Percentiles rank a stretch among this genome's conserved stretches.
phyloP scores from a whole-genome alignment of 495 filamentous ascomycete species.

The Peziza echinospora region DNA sequence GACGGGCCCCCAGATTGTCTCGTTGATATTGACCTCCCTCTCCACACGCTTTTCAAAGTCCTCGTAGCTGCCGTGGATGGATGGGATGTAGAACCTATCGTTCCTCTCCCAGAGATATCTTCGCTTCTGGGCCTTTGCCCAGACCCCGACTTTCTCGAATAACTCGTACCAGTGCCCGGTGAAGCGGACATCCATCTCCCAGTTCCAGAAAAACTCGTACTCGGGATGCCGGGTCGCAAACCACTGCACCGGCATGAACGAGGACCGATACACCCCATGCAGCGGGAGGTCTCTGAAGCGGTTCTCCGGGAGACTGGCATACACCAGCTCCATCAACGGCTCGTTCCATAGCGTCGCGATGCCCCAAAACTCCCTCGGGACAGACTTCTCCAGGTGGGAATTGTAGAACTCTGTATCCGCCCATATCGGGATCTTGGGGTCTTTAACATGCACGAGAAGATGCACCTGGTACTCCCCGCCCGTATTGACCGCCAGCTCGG shows the following conservation, averaged over 20 bases:
- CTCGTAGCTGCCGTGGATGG: slow-evolving; percentile 73
- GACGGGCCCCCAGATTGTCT: slow-evolving; percentile 68
- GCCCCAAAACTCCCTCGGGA: slow-evolving; percentile 72
- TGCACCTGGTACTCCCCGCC: slow-evolving; percentile 63
- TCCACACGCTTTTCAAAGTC: slow-evolving; percentile 82
- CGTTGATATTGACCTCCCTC: slow-evolving; percentile 36
- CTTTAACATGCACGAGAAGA: slow-evolving; percentile 51
- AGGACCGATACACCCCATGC: slow-evolving; percentile 75
- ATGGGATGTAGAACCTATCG: slow-evolving; percentile 72
- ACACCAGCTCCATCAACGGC: slow-evolving; percentile 70
- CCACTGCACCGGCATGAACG: slow-evolving; percentile 84
- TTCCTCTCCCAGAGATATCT: slow-evolving; percentile 91
- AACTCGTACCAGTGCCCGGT: slow-evolving; percentile 93
- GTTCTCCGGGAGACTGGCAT: slow-evolving; percentile 36
- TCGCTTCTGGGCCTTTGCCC: slow-evolving; percentile 65
- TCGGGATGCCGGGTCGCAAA: slow-evolving; percentile 79
- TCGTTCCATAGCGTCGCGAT: slow-evolving; percentile 84
- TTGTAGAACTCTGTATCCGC: slow-evolving; percentile 31
- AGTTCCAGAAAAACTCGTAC: slow-evolving; percentile 94
- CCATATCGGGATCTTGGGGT: slow-evolving; percentile 34
- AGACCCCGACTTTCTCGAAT: slow-evolving; percentile 47
- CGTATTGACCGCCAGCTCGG: slow-evolving; percentile 46
- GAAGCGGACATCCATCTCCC: slow-evolving; percentile 94
- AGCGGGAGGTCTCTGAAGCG: slow-evolving; percentile 37
- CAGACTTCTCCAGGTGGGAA: slow-evolving; percentile 38